Conservation (phyloP, 305 asterid genomes). For the Fraxinus floribunda region DNA sequence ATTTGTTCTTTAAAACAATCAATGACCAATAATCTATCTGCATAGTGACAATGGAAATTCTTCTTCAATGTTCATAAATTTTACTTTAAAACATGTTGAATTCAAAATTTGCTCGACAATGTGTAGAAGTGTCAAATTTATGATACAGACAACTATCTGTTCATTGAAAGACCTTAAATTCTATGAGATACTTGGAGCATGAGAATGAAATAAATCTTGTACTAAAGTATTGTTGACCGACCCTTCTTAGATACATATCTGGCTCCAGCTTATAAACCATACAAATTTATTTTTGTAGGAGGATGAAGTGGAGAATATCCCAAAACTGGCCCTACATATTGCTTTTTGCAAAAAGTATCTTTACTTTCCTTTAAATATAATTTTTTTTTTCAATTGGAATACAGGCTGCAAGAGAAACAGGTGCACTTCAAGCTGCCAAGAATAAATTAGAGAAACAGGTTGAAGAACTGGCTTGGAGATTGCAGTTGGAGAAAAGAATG, state of each 20-base stretch:
- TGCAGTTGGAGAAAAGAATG: conserved; percentile 98
- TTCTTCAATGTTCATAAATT: neutral
- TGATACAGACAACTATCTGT: neutral
- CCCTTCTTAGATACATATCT: neutral
- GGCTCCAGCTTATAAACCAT: neutral
- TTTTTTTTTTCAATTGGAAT: neutral
- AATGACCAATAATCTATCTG: neutral
- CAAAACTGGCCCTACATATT: neutral
- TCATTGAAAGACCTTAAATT: neutral
- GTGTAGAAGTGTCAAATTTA: neutral
- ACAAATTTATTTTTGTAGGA: neutral
- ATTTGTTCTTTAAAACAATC: neutral
- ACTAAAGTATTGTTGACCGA: neutral
- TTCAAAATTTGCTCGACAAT: neutral
- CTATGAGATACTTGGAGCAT: neutral
- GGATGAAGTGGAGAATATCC: neutral
- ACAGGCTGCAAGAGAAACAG: conserved; percentile 98
- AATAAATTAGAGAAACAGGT: conserved; percentile 99
- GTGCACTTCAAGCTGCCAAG: conserved; percentile 99
- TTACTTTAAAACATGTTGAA: neutral
- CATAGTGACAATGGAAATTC: neutral
- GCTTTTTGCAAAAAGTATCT: neutral
- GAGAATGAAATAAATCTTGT: neutral
- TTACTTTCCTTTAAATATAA: neutral
- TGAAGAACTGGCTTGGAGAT: conserved; percentile 97